These are phyloP conservation scores for Neoboletus subvelutipes DNA, from an alignment of 768 basidiomycete species.

Conservation along the genomic window DNA sequence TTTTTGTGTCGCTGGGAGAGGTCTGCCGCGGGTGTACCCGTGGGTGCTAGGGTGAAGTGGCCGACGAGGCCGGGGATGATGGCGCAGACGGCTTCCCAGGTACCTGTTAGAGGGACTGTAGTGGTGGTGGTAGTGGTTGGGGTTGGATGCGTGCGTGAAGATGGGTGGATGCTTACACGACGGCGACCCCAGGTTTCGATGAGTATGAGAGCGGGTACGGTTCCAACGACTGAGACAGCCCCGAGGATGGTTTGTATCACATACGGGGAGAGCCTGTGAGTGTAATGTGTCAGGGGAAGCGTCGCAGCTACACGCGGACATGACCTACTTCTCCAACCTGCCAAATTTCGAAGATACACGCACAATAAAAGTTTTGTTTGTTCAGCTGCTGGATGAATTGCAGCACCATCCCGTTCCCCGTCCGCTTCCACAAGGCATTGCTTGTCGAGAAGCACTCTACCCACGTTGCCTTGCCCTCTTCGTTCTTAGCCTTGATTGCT, in stretches of 20 bases:
- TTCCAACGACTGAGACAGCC: constrained; percentile 70
- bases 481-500: constrained; percentile 17
- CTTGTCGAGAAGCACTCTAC: constrained; percentile 17
- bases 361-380: constrained; percentile 19
- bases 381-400: constrained; percentile 18
- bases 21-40: constrained; percentile 41
- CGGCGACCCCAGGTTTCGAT: constrained; percentile 79
- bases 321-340: constrained; percentile 40
- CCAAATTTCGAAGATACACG: not conserved
- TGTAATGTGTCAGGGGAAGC: constrained; percentile 15
- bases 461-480: constrained; percentile 17
- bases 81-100: constrained; percentile 58
- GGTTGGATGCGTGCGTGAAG: constrained; percentile 21
- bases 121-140: not conserved
- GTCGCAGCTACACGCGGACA: not conserved
- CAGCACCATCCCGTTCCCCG: constrained; percentile 17
- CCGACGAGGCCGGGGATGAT: constrained; percentile 71
- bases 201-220: constrained; percentile 62
- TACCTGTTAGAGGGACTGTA: constrained; percentile 33
- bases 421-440: constrained; percentile 19
- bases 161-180: constrained; percentile 37
- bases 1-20: constrained; percentile 54
- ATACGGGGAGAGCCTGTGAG: constrained; percentile 64
- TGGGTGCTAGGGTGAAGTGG: constrained; percentile 61
- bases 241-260: constrained; percentile 73